Evolutionary conservation across 768 basidiomycete genomes (phyloP).

Genomic region (Collybia nuda): DNA sequence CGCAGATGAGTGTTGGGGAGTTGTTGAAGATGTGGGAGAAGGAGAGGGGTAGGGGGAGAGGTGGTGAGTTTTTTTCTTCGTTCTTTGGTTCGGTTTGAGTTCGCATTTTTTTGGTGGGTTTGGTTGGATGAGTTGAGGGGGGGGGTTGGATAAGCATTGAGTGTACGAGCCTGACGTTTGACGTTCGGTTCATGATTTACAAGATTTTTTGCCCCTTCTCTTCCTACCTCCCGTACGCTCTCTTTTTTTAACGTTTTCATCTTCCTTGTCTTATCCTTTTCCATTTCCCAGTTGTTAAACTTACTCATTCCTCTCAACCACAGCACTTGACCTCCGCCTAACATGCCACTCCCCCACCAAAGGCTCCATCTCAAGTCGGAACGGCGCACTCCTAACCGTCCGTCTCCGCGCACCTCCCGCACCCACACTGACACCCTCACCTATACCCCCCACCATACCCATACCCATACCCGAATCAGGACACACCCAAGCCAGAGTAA

Average conservation of each 20-base stretch:
- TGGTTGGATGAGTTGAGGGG: too few relatives aligned
- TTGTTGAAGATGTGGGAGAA: slow-evolving; percentile 47
- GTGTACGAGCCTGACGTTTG: too few relatives aligned
- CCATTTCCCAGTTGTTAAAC: slow-evolving; percentile 4
- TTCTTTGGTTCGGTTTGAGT: too few relatives aligned
- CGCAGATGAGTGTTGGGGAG: slow-evolving; percentile 51
- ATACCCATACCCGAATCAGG: neutral
- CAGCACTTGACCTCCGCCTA: slow-evolving; percentile 45
- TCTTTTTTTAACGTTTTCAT: neutral
- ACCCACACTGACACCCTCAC: neutral
- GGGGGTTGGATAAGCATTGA: too few relatives aligned
- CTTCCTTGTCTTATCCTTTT: neutral
- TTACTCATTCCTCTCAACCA: slow-evolving; percentile 3
- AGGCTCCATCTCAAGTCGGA: slow-evolving; percentile 41
- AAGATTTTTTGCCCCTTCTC: too few relatives aligned
- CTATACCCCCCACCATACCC: neutral
- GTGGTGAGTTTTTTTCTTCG: too few relatives aligned
- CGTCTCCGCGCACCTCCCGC: slow-evolving; percentile 22
- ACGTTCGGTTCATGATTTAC: too few relatives aligned
- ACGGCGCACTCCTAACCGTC: slow-evolving; percentile 31
- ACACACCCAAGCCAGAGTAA: neutral
- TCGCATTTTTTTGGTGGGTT: too few relatives aligned
- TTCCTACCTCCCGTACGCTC: too few relatives aligned
- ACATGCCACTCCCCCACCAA: slow-evolving; percentile 38
- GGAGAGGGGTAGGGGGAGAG: slow-evolving; percentile 17